Base-by-base conservation (phyloP, 2,329 filamentous ascomycete genomes). In the Fusarium chaquense region DNA sequence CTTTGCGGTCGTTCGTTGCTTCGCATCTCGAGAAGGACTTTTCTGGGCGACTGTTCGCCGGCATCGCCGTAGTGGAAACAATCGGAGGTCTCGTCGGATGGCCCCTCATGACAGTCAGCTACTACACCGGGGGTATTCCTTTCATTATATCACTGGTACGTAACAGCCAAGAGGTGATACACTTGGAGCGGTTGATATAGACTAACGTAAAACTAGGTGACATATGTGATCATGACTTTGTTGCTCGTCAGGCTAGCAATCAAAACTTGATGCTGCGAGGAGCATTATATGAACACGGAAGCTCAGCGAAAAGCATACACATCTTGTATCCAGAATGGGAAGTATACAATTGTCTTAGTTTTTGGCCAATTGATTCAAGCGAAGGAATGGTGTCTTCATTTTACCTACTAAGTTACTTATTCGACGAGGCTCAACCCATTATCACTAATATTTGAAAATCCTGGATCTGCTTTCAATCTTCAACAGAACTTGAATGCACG, bases 41-140 rank as follows among this genome's bases (percentile, higher is more conserved):
- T 32, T 62, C 58, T 4, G 58, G 58, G 5, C 56, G 58, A 1
- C 30, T 62, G 5, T 62, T 62, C 10, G 45, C 58, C 3, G 38
- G 33, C 7, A 33, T 61, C 10, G 43, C 44, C n/a, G 18, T 60
- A n/a, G 33, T 24, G 4, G 58, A 41, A 3, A 62, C 32, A 11
- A 38, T 53, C 20, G 56, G 38, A 11, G 44, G 58, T 33, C 45
- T 62, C 16, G 5, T 62, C n/a, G 45, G 32, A 6, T 20, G 35
- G 32, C 24, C 44, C 16, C 18, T 61, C 22, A 53, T 61, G 56
- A 13, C n/a, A 30, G 5, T 30, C 20, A 20, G 4, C 28, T 44
- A 54, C 20, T 54, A 44, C 22, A 45, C 38, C 18, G 11, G 24
- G 22, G 16, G 20, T 18, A 1, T 16, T 18, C 20, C 51, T 28